These are phyloP conservation scores for Theobroma grandiflorum DNA, from an alignment of 441 rosid species.

Conservation along the genomic window DNA sequence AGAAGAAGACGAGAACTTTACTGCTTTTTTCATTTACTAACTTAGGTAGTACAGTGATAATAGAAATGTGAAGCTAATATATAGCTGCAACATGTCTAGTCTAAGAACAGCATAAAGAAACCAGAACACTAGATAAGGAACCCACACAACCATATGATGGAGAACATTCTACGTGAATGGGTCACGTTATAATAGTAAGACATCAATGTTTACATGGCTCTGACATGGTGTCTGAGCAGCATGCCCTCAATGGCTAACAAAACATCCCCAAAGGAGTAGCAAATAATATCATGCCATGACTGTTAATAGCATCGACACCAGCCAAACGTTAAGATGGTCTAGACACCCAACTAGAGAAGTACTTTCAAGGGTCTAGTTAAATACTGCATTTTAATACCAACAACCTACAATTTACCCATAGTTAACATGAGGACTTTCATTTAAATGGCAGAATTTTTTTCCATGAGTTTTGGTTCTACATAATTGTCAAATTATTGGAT, in stretches of 20 bases:
- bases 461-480: not conserved
- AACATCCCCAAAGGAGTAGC: not conserved
- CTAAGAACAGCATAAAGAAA: not conserved
- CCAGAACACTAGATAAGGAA: not conserved
- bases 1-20: not conserved
- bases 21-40: not conserved
- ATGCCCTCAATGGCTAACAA: not conserved
- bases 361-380: not conserved
- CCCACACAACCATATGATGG: not conserved
- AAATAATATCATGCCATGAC: not conserved
- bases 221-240: not conserved
- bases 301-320: not conserved
- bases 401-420: not conserved
- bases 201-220: not conserved
- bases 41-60: not conserved
- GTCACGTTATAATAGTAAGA: not conserved
- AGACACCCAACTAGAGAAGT: not conserved
- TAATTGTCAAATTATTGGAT: not conserved
- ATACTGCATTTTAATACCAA: not conserved
- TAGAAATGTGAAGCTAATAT: not conserved
- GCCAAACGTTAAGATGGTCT: not conserved
- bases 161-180: not conserved
- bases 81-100: not conserved
- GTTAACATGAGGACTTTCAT: not conserved
- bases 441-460: not conserved